Evolutionary conservation across 129 eudicot genomes (phyloP).

Genomic region (Flaveria ramosissima): DNA sequence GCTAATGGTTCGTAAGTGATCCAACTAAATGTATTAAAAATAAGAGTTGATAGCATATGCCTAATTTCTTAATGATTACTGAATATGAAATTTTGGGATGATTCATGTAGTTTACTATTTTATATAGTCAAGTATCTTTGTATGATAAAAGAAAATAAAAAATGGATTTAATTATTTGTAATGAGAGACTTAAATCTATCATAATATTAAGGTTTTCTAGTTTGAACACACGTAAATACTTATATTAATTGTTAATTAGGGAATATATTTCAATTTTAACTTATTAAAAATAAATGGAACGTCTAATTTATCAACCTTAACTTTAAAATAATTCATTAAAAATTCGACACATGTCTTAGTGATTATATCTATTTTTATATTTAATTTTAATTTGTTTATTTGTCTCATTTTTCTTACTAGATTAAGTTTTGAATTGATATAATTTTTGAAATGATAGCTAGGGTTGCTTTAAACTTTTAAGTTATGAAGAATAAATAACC

Average conservation of each 20-base stretch:
- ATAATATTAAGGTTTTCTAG: too few species aligned
- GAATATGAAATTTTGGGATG: too few species aligned
- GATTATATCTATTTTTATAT: neutral
- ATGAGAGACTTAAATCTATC: neutral
- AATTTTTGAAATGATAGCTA: neutral
- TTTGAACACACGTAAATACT: neutral
- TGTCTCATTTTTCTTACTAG: neutral
- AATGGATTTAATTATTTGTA: neutral
- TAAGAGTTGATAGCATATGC: too few species aligned
- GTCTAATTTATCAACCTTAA: neutral
- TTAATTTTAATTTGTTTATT: neutral
- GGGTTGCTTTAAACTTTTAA: neutral
- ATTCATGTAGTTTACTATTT: too few species aligned
- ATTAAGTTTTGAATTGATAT: neutral
- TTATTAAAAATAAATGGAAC: neutral
- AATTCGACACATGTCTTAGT: neutral
- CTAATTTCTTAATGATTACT: too few species aligned
- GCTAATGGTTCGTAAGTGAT: too few species aligned
- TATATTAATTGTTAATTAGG: too few species aligned
- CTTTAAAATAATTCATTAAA: neutral
- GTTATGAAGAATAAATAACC: conserved; percentile 13
- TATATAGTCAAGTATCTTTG: too few species aligned
- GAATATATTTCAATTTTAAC: too few species aligned
- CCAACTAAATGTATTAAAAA: too few species aligned
- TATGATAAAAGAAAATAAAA: too few species aligned